Percentiles rank a stretch among this genome's conserved stretches.
phyloP scores from a whole-genome alignment of 495 filamentous ascomycete species.

The Penicillium malachiteum region DNA sequence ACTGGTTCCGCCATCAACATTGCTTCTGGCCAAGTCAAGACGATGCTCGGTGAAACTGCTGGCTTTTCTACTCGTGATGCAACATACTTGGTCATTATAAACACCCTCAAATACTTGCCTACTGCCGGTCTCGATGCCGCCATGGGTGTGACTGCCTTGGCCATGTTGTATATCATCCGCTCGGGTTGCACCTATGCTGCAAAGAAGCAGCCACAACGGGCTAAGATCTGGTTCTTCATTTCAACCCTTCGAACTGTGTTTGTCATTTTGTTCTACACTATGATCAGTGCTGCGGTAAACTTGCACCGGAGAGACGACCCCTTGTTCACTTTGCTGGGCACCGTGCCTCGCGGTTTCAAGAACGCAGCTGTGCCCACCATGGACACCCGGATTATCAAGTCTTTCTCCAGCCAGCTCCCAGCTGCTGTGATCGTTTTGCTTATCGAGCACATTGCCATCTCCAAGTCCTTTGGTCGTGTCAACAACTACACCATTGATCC shows the following conservation, averaged over 20 bases:
- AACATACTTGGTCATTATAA: slow-evolving; percentile 83
- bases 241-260: slow-evolving; percentile 88
- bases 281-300: slow-evolving; percentile 88
- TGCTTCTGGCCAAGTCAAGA: slow-evolving; percentile 79
- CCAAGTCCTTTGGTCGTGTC: slow-evolving; percentile 93
- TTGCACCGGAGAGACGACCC: slow-evolving; percentile 49
- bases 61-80: slow-evolving; percentile 70
- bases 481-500: slow-evolving; percentile 99
- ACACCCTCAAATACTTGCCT: slow-evolving; percentile 76
- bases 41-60: slow-evolving; percentile 78
- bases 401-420: slow-evolving; percentile 65
- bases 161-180: slow-evolving; percentile 81
- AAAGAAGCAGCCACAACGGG: slow-evolving; percentile 64
- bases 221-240: slow-evolving; percentile 82
- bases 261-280: slow-evolving; percentile 87
- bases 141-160: slow-evolving; percentile 81
- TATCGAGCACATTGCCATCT: slow-evolving; percentile 97
- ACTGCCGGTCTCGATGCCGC: slow-evolving; percentile 74
- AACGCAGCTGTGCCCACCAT: slow-evolving; percentile 75
- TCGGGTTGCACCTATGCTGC: slow-evolving; percentile 63
- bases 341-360: slow-evolving; percentile 81
- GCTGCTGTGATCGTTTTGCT: slow-evolving; percentile 87
- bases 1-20: slow-evolving; percentile 95
- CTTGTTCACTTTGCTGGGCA: slow-evolving; percentile 65
- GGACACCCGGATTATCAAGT: slow-evolving; percentile 58